Conservation (phyloP, 257 asterid genomes). For the Solanum habrochaites region DNA sequence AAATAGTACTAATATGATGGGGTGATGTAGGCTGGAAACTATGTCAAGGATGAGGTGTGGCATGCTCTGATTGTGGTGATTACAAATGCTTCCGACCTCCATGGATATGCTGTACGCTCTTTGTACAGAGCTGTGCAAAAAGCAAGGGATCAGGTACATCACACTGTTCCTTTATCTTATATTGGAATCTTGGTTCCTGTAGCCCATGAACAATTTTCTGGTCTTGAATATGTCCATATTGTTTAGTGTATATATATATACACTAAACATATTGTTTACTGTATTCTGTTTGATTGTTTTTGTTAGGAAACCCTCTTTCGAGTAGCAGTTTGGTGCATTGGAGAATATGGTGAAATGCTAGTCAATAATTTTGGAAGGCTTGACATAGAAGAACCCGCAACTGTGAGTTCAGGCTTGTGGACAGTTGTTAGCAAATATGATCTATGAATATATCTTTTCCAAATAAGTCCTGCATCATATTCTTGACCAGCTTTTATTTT, state of each 20-base stretch:
- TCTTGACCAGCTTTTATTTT: not conserved
- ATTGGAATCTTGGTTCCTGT: not conserved
- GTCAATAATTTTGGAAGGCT: conserved; percentile 62
- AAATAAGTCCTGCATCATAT: not conserved
- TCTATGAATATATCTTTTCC: not conserved
- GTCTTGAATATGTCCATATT: not conserved
- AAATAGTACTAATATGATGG: not conserved
- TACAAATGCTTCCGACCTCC: conserved; percentile 85
- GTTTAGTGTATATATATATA: not conserved
- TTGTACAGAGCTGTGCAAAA: conserved; percentile 64
- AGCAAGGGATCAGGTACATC: conserved; percentile 68
- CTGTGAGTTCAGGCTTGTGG: conserved; percentile 42
- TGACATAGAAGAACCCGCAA: conserved; percentile 59
- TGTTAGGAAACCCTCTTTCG: conserved; percentile 81
- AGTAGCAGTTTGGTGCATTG: conserved; percentile 98
- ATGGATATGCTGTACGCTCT: conserved; percentile 78
- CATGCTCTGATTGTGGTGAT: conserved; percentile 83
- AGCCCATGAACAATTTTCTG: not conserved
- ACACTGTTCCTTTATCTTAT: not conserved
- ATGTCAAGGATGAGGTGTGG: conserved; percentile 96
- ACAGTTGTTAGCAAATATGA: not conserved
- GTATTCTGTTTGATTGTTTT: conserved; percentile 1
- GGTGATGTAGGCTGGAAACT: conserved; percentile 68
- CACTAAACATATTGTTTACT: not conserved
- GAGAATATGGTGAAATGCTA: conserved; percentile 96